Conservation (phyloP, 345 rosid species). For the Fremontodendron californicum region DNA sequence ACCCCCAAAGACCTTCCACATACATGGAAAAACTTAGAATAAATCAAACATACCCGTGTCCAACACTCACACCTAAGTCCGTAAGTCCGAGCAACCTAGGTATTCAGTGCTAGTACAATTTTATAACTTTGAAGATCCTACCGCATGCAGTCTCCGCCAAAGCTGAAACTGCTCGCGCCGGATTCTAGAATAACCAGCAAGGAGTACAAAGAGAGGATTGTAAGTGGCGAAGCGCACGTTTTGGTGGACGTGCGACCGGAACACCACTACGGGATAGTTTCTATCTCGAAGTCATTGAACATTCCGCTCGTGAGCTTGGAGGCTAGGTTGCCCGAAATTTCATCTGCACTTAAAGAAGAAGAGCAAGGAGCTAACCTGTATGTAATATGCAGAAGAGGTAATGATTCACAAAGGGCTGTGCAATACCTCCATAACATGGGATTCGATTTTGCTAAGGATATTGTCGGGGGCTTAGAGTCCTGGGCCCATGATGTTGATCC, state of each 20-base stretch:
- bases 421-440: constrained; percentile 57
- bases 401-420: constrained; percentile 93
- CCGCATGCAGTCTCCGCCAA: constrained; percentile 45
- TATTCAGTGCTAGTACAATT: neutral
- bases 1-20: too few species aligned
- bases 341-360: constrained; percentile 48
- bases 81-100: too few species aligned
- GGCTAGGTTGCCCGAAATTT: constrained; percentile 55
- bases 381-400: constrained; percentile 84
- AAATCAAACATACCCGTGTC: too few species aligned
- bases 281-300: constrained; percentile 72
- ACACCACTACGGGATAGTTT: constrained; percentile 79
- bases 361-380: constrained; percentile 47
- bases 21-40: too few species aligned
- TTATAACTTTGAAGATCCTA: neutral
- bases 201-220: constrained; percentile 48
- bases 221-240: constrained; percentile 37
- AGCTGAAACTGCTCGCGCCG: constrained; percentile 46
- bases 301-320: constrained; percentile 67
- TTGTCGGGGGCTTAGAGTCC: constrained; percentile 75
- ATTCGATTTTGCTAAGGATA: constrained; percentile 59
- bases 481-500: constrained; percentile 85
- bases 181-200: constrained; percentile 67
- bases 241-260: constrained; percentile 85
- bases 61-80: too few species aligned